Conservation (phyloP, 768 basidiomycete species). For the Baorangia bicolor region DNA sequence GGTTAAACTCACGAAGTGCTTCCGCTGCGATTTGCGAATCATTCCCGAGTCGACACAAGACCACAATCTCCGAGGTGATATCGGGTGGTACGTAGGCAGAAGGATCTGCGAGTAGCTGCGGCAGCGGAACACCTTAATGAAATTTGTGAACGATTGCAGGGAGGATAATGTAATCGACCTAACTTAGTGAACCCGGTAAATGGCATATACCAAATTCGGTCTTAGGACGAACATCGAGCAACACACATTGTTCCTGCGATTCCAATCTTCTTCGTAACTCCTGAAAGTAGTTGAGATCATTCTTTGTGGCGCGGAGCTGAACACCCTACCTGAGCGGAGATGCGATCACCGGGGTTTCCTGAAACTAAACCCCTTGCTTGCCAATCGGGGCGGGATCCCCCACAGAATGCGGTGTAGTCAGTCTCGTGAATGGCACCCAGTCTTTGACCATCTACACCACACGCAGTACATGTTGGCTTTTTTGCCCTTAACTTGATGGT, state of each 20-base stretch:
- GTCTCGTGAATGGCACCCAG: conserved; percentile 49
- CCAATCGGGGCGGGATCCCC: conserved; percentile 69
- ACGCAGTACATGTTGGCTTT: conserved; percentile 72
- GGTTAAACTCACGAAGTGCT: conserved; percentile 27
- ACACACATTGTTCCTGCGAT: conserved; percentile 22
- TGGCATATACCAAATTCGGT: conserved; percentile 87
- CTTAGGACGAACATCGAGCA: conserved; percentile 80
- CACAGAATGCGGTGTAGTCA: conserved; percentile 89
- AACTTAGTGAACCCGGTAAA: conserved; percentile 73
- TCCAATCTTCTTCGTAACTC: conserved; percentile 45
- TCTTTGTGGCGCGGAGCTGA: neutral
- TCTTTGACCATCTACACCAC: conserved; percentile 52
- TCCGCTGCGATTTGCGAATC: conserved; percentile 89
- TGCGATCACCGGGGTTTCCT: conserved; percentile 43
- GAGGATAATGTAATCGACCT: conserved; percentile 23
- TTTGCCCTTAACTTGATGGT: conserved; percentile 76
- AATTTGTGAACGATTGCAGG: neutral
- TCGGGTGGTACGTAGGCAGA: conserved; percentile 36
- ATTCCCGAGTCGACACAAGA: conserved; percentile 88
- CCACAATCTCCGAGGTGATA: conserved; percentile 37
- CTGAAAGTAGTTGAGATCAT: conserved; percentile 33
- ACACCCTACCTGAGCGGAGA: conserved; percentile 41
- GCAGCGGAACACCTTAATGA: conserved; percentile 69
- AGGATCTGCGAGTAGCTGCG: conserved; percentile 62
- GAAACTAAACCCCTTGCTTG: conserved; percentile 48